Evolutionary conservation across 2,329 filamentous ascomycete species (phyloP), one percentile per base, ranked within the genome.

Genomic region (Didymella lethalis): DNA sequence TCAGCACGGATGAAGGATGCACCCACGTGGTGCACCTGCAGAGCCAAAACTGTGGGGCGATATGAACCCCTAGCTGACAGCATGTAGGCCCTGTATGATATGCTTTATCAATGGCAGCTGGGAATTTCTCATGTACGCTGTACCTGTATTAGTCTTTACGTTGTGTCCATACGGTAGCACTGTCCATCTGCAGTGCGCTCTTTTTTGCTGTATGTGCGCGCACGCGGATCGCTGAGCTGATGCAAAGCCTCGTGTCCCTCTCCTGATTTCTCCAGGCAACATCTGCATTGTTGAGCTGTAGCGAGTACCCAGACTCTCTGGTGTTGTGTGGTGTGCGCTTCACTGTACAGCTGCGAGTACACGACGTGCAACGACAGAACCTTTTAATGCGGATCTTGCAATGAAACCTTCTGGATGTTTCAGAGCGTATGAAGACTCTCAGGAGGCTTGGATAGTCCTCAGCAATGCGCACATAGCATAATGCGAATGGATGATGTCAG

Each of bases 401-500:
- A 25, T 8, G 10, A 20, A 25, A 12, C 14, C 10, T 10, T 4
- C 6, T 11, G 25, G 38, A 25, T 20, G 6, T 14, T 18, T 7
- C 3, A 11, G 14, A 25, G 14, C 7, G 20, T 14, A 28, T 28
- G 25, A 44, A 18, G 3, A 23, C 23, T 7, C 2, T 12, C 11
- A 10, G 25, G 26, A 4, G 25, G 16, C 16, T n/a, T 14, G 46
- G 23, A n/a, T 46, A 38, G 16, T 28, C 38, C 26, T 10, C 23
- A 23, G 38, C 16, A 28, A 16, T 26, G 46, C 40, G 12, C 40
- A 45, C 31, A 26, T 28, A 43, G n/a, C 16, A 8, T 23, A 14
- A 31, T 18, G 44, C 31, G 25, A 48, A 26, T 38, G 31, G 26
- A 53, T 48, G 40, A 46, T 52, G 44, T 45, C 31, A 46, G 34